Conservation (phyloP, 2,329 filamentous ascomycete species). For the Fusarium scirpi region DNA sequence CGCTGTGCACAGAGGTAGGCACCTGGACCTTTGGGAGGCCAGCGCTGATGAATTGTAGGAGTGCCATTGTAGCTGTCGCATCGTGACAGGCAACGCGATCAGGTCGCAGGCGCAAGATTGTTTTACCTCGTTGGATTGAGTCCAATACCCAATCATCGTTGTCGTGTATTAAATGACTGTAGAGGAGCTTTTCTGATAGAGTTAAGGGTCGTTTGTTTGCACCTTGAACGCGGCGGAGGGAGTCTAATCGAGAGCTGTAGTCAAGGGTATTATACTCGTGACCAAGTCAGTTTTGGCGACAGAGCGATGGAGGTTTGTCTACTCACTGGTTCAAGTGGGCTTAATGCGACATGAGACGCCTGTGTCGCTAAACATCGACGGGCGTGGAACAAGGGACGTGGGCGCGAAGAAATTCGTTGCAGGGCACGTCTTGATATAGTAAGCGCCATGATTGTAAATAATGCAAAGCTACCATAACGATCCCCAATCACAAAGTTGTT, state of each 20-base stretch:
- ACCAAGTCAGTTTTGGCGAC: rapidly evolving
- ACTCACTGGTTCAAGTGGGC: slow-evolving; percentile 39
- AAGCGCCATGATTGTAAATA: background rate
- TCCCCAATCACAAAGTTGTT: rapidly evolving
- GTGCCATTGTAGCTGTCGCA: slow-evolving; percentile 57
- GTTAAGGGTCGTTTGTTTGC: slow-evolving; percentile 48
- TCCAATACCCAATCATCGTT: slow-evolving; percentile 44
- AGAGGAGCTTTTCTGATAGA: slow-evolving; percentile 55
- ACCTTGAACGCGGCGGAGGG: slow-evolving; percentile 29
- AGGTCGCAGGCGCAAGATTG: slow-evolving; percentile 53
- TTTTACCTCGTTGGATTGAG: slow-evolving; percentile 53
- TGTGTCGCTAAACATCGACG: slow-evolving; percentile 4
- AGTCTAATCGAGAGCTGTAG: slow-evolving; percentile 28
- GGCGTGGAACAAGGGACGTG: rapidly evolving
- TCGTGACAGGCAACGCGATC: slow-evolving; percentile 58
- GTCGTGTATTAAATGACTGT: slow-evolving; percentile 52
- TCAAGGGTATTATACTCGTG: slow-evolving; percentile 34
- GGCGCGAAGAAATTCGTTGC: background rate
- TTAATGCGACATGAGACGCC: slow-evolving; percentile 31
- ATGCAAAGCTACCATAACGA: background rate
- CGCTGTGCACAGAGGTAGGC: slow-evolving; percentile 56
- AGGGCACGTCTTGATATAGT: background rate
- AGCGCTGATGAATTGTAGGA: slow-evolving; percentile 57
- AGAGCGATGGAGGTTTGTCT: rapidly evolving
- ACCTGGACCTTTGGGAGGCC: slow-evolving; percentile 53